A percentile compares a stretch with the other conserved stretches of the same genome.
Evolutionary conservation across 2,329 filamentous ascomycete genomes (phyloP).

Genomic region (Talaromyces sp.): DNA sequence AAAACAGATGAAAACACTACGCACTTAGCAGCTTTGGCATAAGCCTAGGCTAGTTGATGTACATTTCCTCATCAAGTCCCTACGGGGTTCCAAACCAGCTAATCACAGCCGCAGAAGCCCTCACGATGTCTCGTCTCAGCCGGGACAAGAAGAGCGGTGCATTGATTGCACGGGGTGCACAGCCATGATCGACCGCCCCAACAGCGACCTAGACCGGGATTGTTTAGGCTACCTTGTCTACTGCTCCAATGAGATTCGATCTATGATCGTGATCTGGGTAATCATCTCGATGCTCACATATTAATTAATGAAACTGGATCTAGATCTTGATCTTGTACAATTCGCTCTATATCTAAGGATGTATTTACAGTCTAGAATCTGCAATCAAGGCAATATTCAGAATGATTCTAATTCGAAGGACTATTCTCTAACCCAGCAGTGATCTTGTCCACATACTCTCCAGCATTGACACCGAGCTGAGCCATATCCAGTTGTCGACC

Average conservation of each 20-base stretch:
- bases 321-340: neutral
- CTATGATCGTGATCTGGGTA: neutral
- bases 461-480: slow-evolving; percentile 40
- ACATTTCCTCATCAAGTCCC: neutral
- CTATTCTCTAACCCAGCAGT: slow-evolving; percentile 38
- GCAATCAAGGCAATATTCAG: neutral
- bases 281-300: neutral
- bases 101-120: slow-evolving; percentile 1
- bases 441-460: slow-evolving; percentile 43
- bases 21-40: neutral
- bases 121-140: slow-evolving; percentile 1
- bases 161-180: neutral
- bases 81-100: neutral
- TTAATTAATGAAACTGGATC: neutral
- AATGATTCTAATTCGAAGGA: neutral
- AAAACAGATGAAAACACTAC: too few relatives aligned
- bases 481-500: slow-evolving; percentile 39
- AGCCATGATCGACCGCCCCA: slow-evolving; percentile 6
- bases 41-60: neutral
- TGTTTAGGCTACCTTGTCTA: neutral
- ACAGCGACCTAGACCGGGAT: neutral
- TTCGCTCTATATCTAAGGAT: neutral
- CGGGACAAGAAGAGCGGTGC: neutral
- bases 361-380: neutral
- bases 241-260: neutral